Evolutionary conservation across 805 yeast genomes (phyloP), one percentile per base, ranked within the genome.

Genomic region (Metschnikowia lochheadii): DNA sequence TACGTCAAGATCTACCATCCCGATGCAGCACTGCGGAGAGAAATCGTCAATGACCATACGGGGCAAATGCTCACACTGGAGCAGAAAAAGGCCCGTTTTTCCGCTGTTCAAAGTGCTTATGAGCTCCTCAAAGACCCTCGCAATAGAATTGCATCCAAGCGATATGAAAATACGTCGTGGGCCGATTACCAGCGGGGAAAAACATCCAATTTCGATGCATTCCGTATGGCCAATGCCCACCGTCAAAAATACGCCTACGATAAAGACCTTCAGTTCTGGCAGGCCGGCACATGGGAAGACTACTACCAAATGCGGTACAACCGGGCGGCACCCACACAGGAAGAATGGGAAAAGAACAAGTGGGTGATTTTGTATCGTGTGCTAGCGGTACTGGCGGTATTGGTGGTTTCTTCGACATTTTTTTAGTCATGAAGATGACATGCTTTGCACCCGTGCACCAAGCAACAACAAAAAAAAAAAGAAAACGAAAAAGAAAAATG

Each of bases 1-100:
- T 69, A 59, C 43, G 90, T 90, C 10, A 87, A 86, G 64, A 62
- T 83, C 8, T 90, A 90, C 59, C 97, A 90, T 63, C 97, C 97
- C 0, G 97, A 90, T 62, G 63, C 77, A 2, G 59, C 73, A 2
- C 52, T 59, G 15, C 63, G 65, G 33, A 49, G 60, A 10, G 62
- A 54, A 0, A 56, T 66, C 0, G 33, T 63, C 8, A 64, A 67
- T 36, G 64, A 63, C 37, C 52, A 60, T 17, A 44, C 34, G 8
- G 73, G 77, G 4, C 42, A 56, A 13, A 51, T 54, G 4, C 63
- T 79, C 23, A 63, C 67, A 2, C 56, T 48, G 5, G 68, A 63
- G 13, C 63, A 56, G 49, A 77, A 75, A 51, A 55, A 71, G 20
- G 40, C 47, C 17, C 60, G 72, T 33, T 72, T 65, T 49, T 71